A percentile compares a stretch with the other conserved stretches of the same genome.
Conservation (phyloP, 768 basidiomycete species). For the Lentinula guzmanii region DNA sequence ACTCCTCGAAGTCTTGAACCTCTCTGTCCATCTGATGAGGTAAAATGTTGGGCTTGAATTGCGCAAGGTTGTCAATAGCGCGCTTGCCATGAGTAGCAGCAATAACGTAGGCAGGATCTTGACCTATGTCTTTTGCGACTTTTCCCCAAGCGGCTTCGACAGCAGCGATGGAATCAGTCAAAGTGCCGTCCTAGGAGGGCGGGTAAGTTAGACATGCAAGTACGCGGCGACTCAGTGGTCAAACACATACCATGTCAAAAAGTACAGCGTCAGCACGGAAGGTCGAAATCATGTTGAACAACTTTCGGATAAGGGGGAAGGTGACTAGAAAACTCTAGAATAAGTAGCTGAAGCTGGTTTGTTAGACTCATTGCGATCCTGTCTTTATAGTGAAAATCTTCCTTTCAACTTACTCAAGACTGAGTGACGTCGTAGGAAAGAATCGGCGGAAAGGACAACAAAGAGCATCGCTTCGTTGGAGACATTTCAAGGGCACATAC, state of each 20-base stretch:
- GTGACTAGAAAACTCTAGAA: too few relatives aligned
- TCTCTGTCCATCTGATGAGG: slow-evolving; percentile 51
- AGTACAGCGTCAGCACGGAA: slow-evolving; percentile 56
- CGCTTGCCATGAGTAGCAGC: slow-evolving; percentile 76
- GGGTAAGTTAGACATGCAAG: slow-evolving; percentile 16
- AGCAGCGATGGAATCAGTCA: slow-evolving; percentile 68
- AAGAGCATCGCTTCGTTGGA: neutral
- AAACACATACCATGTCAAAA: slow-evolving; percentile 56
- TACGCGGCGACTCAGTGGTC: neutral
- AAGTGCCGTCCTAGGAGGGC: slow-evolving; percentile 52
- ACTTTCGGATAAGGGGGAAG: too few relatives aligned
- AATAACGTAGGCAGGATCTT: slow-evolving; percentile 62
- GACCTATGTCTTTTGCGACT: slow-evolving; percentile 63
- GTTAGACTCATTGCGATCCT: neutral
- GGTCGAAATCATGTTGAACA: slow-evolving; percentile 14
- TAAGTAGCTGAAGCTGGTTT: neutral
- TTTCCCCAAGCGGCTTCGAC: slow-evolving; percentile 75
- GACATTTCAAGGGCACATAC: neutral
- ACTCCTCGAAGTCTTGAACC: slow-evolving; percentile 57
- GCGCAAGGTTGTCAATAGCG: slow-evolving; percentile 66
- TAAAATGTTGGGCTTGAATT: slow-evolving; percentile 53
- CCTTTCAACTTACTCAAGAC: neutral
- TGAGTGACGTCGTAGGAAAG: neutral
- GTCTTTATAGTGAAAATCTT: neutral
- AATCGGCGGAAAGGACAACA: neutral